Evolutionary conservation across 2,329 filamentous ascomycete genomes (phyloP).

Genomic region (Lecanicillium sp.): DNA sequence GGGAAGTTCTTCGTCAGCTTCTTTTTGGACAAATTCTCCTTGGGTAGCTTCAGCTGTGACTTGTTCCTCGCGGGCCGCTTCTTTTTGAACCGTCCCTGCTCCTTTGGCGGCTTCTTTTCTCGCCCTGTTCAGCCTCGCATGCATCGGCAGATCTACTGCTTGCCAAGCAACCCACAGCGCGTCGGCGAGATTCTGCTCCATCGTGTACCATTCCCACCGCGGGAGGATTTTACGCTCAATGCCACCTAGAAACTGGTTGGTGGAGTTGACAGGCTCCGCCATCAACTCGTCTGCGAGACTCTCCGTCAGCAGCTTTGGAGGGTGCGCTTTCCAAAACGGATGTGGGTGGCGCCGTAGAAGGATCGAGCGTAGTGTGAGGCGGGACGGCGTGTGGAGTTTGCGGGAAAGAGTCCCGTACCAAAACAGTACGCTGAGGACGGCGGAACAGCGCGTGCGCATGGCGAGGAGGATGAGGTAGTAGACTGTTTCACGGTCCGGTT

Average conservation of each 20-base stretch:
- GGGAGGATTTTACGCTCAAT: constrained; percentile 22
- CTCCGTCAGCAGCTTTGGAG: constrained; percentile 20
- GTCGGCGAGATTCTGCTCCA: constrained; percentile 17
- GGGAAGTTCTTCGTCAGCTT: too few relatives aligned
- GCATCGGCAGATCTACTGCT: constrained; percentile 17
- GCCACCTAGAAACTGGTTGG: constrained; percentile 14
- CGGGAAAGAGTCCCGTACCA: constrained; percentile 24
- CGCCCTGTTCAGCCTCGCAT: too few relatives aligned
- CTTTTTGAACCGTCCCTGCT: constrained; percentile 6
- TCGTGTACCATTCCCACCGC: constrained; percentile 19
- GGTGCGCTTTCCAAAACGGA: constrained; percentile 18
- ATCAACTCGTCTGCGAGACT: constrained; percentile 15
- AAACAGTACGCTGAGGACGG: constrained; percentile 21
- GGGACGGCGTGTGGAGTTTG: constrained; percentile 17
- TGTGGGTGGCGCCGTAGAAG: constrained; percentile 18
- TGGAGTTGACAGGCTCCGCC: constrained; percentile 11
- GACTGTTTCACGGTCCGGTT: constrained; percentile 25
- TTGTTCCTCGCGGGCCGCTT: constrained; percentile 6
- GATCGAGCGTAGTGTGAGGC: constrained; percentile 15
- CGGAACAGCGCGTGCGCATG: constrained; percentile 20
- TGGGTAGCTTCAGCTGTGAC: too few relatives aligned
- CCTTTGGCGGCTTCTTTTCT: background rate
- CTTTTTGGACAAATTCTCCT: too few relatives aligned
- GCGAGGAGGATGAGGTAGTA: constrained; percentile 29
- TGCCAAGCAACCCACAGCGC: constrained; percentile 18